Evolutionary conservation across 768 basidiomycete species (phyloP), one percentile per base, ranked within the genome.

Genomic region (Phaffia australis): DNA sequence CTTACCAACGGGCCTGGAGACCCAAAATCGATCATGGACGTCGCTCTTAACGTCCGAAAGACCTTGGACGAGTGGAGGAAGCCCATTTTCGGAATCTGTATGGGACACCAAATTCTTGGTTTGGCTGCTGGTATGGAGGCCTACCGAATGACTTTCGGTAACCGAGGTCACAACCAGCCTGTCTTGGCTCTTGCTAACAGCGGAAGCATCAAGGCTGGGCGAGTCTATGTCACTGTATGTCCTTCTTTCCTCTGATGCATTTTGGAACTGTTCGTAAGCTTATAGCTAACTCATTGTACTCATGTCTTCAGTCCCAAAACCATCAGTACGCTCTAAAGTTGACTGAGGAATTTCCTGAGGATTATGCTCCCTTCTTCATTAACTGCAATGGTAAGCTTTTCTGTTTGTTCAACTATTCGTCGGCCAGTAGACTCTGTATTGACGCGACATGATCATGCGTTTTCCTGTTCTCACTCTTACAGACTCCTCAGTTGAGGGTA

Each of bases 321-420:
- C 92, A 95, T 75, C 95, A 98, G 72, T 99, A 98, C 76, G 95
- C 95, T n/a, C 80, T 98, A 66, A 87, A 85, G 74, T 79, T 98
- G 61, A 85, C 87, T 69, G 94, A 98, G 74, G 88, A 91, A 3
- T 95, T 97, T 88, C 95, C 95, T 30, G 79, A 81, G 66, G 95
- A 92, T 21, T 99, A 91, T 92, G 91, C 94, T 72, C 94, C 94
- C 0, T 98, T 94, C 83, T 99, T 99, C 81, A 94, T 98, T 80
- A 99, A 97, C 79, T 95, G 91, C 79, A 98, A 97, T 74, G 74
- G 69, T 73, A 27, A 11, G 71, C 70, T 19, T 7, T 1, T 11
- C 11, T 42, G 52, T 54, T 42, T 4, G 52, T 54, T 42, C 6
- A 42, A 4, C 6, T 42, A 11, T 42, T 42, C 11, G 11, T 42